Evolutionary conservation across 2,329 filamentous ascomycete species (phyloP).

Genomic region (Biscogniauxia sp.): DNA sequence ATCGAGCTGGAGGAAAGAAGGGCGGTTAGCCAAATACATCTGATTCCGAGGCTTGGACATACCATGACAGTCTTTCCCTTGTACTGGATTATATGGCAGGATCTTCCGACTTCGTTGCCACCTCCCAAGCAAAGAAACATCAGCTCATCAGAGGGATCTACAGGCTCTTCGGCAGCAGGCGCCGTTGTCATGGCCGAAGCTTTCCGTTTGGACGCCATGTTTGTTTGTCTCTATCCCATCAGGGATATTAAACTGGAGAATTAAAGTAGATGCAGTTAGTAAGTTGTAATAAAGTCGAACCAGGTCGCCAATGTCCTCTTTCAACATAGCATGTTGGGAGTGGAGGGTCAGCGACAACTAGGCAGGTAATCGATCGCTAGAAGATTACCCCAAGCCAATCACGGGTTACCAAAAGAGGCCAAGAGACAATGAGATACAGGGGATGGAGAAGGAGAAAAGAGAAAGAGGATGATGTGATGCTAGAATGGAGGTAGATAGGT

Average conservation of each 20-base stretch:
- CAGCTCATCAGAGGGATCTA: constrained; percentile 90
- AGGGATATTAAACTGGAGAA: background rate
- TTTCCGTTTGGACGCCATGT: constrained; percentile 93
- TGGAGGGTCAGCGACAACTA: background rate
- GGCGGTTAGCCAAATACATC: constrained; percentile 14
- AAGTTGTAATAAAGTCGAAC: background rate
- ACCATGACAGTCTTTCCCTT: constrained; percentile 99
- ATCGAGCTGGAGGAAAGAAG: constrained; percentile 65
- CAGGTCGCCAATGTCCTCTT: background rate
- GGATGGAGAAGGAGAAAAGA: background rate
- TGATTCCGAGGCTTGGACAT: constrained; percentile 34
- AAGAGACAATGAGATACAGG: background rate
- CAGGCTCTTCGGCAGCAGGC: constrained; percentile 71
- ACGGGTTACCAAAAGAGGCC: background rate
- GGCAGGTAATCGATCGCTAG: no score
- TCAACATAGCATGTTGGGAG: background rate
- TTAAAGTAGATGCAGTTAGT: background rate
- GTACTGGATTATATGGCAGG: constrained; percentile 97
- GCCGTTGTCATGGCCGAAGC: constrained; percentile 68
- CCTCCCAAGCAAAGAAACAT: constrained; percentile 92
- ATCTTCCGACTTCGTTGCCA: constrained; percentile 94
- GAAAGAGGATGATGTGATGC: background rate
- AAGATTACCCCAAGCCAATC: background rate
- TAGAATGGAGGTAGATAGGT: background rate
- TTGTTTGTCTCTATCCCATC: background rate